A percentile compares a stretch with the other conserved stretches of the same genome.
Evolutionary conservation across 768 basidiomycete species (phyloP).

Genomic region (Suillus spraguei): DNA sequence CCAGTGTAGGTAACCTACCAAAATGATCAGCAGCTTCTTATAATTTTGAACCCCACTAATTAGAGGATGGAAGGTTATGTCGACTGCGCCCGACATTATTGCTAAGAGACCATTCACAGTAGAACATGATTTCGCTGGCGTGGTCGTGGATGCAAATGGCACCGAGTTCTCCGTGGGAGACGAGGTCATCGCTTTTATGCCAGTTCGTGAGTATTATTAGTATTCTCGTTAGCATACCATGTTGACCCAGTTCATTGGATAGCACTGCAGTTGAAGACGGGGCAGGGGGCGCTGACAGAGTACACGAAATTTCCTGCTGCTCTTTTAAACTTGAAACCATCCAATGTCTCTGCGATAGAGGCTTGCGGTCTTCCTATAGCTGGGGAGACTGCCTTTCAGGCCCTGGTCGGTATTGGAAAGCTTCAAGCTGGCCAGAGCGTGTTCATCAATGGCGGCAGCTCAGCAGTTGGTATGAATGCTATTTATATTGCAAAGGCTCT

Average conservation of each 20-base stretch:
- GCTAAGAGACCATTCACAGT: slow-evolving; percentile 51
- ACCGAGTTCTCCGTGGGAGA: slow-evolving; percentile 60
- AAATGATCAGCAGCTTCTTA: background rate
- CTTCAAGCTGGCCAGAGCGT: slow-evolving; percentile 62
- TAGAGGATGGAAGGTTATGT: slow-evolving; percentile 66
- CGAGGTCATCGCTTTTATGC: slow-evolving; percentile 60
- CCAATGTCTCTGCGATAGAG: slow-evolving; percentile 51
- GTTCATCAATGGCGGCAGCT: slow-evolving; percentile 73
- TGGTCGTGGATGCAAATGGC: slow-evolving; percentile 56
- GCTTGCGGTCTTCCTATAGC: slow-evolving; percentile 66
- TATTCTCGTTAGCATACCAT: background rate
- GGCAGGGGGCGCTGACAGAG: slow-evolving; percentile 60
- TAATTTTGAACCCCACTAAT: slow-evolving; percentile 24
- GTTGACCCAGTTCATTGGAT: slow-evolving; percentile 6
- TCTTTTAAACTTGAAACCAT: slow-evolving; percentile 36
- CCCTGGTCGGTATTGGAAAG: slow-evolving; percentile 47
- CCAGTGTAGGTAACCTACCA: slow-evolving; percentile 50
- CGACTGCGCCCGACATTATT: slow-evolving; percentile 46
- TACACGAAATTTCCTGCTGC: slow-evolving; percentile 50
- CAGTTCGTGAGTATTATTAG: slow-evolving; percentile 34
- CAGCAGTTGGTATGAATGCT: slow-evolving; percentile 67
- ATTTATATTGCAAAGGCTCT: slow-evolving; percentile 72
- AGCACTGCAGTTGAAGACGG: slow-evolving; percentile 37
- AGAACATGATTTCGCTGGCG: slow-evolving; percentile 67
- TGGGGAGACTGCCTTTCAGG: slow-evolving; percentile 60